Evolutionary conservation across 2,329 filamentous ascomycete genomes (phyloP).

Genomic region (Penicillium sp.): DNA sequence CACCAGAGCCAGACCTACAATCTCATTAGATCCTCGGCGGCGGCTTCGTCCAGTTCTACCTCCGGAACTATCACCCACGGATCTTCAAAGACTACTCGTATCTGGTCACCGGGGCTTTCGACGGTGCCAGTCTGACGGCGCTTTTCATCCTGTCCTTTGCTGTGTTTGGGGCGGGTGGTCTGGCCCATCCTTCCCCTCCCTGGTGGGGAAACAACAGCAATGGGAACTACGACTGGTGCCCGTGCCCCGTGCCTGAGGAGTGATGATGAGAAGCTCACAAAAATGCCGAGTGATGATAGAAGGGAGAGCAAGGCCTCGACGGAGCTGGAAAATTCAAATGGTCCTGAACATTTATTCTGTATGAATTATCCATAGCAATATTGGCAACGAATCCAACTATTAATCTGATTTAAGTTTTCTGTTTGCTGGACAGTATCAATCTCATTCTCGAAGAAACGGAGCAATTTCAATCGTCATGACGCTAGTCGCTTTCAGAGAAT

Average conservation of each 20-base stretch:
- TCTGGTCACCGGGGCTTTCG: conserved; percentile 55
- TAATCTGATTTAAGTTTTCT: too few species aligned
- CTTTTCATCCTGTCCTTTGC: conserved; percentile 60
- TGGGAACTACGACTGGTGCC: conserved; percentile 54
- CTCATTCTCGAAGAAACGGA: neutral
- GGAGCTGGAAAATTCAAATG: neutral
- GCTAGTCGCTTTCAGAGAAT: neutral
- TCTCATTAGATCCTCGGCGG: conserved; percentile 45
- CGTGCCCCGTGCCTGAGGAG: conserved; percentile 41
- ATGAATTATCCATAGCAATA: neutral
- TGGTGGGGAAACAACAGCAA: conserved; percentile 60
- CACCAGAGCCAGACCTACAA: conserved; percentile 60
- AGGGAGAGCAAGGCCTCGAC: neutral
- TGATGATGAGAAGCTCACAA: neutral
- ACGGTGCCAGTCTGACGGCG: conserved; percentile 53
- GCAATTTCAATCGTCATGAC: neutral
- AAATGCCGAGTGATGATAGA: too few species aligned
- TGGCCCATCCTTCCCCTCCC: conserved; percentile 48
- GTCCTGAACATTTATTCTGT: too few species aligned
- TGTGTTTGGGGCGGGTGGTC: conserved; percentile 56
- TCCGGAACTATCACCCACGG: conserved; percentile 55
- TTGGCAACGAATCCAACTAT: neutral
- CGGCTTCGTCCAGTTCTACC: conserved; percentile 55
- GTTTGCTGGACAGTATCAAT: neutral
- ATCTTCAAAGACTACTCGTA: conserved; percentile 60